These are phyloP conservation scores for Zarea fungicola DNA, from an alignment of 2,329 filamentous ascomycete genomes.

Conservation along the genomic window DNA sequence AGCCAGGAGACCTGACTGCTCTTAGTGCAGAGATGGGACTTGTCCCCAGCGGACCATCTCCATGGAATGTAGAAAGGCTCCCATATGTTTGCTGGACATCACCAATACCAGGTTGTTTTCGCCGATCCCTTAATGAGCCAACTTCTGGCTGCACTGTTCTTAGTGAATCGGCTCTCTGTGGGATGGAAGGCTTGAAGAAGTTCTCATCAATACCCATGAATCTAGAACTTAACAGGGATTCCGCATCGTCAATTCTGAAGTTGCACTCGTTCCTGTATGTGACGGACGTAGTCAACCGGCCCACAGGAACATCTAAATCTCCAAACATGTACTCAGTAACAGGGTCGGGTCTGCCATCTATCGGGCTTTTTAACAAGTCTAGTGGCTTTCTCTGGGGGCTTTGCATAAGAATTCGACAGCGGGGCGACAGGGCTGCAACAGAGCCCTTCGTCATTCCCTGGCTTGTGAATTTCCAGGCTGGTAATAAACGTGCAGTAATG, in stretches of 20 bases:
- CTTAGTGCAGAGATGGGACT: slow-evolving; percentile 82
- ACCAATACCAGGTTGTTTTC: slow-evolving; percentile 38
- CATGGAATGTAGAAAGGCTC: slow-evolving; percentile 84
- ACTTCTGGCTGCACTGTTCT: slow-evolving; percentile 45
- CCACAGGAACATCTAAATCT: slow-evolving; percentile 79
- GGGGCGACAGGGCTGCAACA: slow-evolving; percentile 63
- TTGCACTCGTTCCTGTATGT: slow-evolving; percentile 84
- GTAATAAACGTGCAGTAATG: slow-evolving; percentile 73
- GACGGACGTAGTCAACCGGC: slow-evolving; percentile 74
- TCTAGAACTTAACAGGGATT: slow-evolving; percentile 82
- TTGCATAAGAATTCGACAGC: slow-evolving; percentile 71
- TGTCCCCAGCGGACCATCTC: slow-evolving; percentile 69
- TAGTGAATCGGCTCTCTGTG: slow-evolving; percentile 43
- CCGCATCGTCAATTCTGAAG: slow-evolving; percentile 87
- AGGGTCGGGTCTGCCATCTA: slow-evolving; percentile 32
- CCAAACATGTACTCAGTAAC: slow-evolving; percentile 77
- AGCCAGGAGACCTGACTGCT: slow-evolving; percentile 58
- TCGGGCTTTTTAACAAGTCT: slow-evolving; percentile 56
- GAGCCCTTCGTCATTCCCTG: slow-evolving; percentile 68
- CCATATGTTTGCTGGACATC: slow-evolving; percentile 80
- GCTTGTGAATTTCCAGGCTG: slow-evolving; percentile 77
- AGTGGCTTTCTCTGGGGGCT: slow-evolving; percentile 47
- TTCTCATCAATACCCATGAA: slow-evolving; percentile 90
- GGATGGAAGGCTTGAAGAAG: slow-evolving; percentile 75
- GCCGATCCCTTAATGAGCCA: slow-evolving; percentile 69